Conservation (phyloP, 345 rosid genomes). For the Laguncularia racemosa region DNA sequence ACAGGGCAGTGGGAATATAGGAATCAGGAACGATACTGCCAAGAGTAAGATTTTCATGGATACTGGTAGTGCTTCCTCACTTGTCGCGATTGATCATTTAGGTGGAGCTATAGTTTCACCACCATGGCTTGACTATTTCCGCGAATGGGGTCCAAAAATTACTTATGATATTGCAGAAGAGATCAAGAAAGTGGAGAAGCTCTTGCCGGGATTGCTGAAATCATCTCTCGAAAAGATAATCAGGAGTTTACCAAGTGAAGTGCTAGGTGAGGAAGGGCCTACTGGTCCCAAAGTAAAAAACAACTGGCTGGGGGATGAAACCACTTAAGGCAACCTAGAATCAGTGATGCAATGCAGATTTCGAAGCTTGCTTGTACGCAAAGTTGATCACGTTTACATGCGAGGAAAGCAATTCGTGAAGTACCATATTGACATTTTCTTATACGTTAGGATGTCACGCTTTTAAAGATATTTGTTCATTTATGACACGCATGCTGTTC, state of each 20-base stretch:
- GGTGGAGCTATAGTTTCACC: not conserved
- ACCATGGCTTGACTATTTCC: conserved; percentile 10
- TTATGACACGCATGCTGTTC: too few species aligned
- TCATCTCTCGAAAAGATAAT: conserved; percentile 12
- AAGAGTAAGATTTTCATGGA: conserved; percentile 17
- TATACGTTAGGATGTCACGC: too few species aligned
- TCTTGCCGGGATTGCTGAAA: conserved; percentile 11
- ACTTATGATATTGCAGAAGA: conserved; percentile 9
- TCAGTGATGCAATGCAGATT: too few species aligned
- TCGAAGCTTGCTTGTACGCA: too few species aligned
- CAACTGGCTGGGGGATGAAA: conserved; percentile 19
- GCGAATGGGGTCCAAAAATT: conserved; percentile 19
- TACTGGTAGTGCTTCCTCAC: conserved; percentile 6
- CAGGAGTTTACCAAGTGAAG: conserved; percentile 15
- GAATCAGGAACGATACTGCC: conserved; percentile 13
- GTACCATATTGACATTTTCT: too few species aligned
- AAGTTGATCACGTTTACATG: too few species aligned
- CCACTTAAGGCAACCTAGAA: too few species aligned
- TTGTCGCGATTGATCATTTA: conserved; percentile 8
- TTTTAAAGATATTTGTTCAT: too few species aligned
- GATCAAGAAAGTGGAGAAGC: conserved; percentile 11
- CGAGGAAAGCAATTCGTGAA: too few species aligned
- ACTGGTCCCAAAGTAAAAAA: conserved; percentile 15
- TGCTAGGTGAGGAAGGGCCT: conserved; percentile 20
- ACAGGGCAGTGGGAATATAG: conserved; percentile 13